Conservation (phyloP, 495 filamentous ascomycete species). For the Cercophora sp. region DNA sequence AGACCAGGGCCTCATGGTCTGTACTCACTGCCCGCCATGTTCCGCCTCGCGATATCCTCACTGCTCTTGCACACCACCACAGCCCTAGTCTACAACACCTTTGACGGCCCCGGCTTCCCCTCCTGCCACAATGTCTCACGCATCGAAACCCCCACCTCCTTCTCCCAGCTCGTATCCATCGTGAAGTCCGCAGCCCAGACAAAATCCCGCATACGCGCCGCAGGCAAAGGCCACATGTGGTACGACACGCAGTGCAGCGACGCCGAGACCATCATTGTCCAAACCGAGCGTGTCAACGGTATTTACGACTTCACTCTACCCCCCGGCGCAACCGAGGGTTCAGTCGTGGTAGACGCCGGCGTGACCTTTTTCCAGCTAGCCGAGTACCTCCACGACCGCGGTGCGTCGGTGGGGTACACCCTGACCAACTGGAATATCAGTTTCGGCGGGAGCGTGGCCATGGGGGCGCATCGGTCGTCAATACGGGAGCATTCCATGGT, state of each 20-base stretch:
- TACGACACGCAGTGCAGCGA: constrained; percentile 50
- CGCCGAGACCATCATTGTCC: constrained; percentile 40
- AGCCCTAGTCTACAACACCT: constrained; percentile 43
- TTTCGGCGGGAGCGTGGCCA: constrained; percentile 46
- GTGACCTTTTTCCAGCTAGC: constrained; percentile 50
- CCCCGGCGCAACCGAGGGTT: neutral
- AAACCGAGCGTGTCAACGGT: constrained; percentile 39
- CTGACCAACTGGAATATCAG: constrained; percentile 52
- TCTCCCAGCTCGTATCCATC: constrained; percentile 39
- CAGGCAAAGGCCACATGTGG: constrained; percentile 49
- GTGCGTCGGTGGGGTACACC: constrained; percentile 45
- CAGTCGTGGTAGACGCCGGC: constrained; percentile 25
- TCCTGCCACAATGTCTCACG: constrained; percentile 40
- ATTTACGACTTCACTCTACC: constrained; percentile 22
- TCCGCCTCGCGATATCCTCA: neutral
- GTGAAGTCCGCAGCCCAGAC: constrained; percentile 34
- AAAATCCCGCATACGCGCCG: constrained; percentile 38
- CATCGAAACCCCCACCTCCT: constrained; percentile 38
- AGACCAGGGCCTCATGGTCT: no score
- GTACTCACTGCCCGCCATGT: neutral
- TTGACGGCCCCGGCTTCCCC: constrained; percentile 46
- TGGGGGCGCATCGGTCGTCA: constrained; percentile 47
- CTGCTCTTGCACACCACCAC: constrained; percentile 16
- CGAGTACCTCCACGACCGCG: constrained; percentile 41
- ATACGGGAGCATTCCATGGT: constrained; percentile 49